These are phyloP conservation scores for Leccinum laetum DNA, from an alignment of 1,284 basidiomycete species.

Conservation along the genomic window DNA sequence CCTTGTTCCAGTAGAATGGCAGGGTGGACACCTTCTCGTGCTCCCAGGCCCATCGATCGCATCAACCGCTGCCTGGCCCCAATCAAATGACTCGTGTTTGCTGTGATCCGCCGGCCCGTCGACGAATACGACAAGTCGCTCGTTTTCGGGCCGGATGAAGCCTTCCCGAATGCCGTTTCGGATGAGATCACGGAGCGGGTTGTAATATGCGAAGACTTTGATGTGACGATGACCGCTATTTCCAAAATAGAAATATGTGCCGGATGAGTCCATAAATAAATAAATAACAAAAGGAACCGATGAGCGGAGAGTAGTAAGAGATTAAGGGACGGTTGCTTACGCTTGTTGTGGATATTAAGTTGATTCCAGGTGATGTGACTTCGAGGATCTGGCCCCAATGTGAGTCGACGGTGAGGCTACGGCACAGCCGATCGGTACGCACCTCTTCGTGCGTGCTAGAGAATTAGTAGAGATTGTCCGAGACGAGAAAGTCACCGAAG, in stretches of 20 bases:
- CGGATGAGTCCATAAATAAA: background rate
- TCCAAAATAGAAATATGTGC: background rate
- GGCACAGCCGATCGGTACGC: background rate
- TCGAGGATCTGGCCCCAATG: constrained; percentile 65
- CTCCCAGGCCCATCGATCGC: constrained; percentile 65
- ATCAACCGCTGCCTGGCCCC: constrained; percentile 72
- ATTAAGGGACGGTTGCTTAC: constrained; percentile 40
- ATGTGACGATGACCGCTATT: constrained; percentile 67
- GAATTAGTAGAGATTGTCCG: no score
- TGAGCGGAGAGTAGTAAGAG: background rate
- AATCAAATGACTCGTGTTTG: constrained; percentile 66
- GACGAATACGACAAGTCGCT: constrained; percentile 65
- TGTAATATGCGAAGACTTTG: constrained; percentile 82
- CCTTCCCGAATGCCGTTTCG: constrained; percentile 67
- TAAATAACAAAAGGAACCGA: background rate
- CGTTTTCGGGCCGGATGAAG: constrained; percentile 70
- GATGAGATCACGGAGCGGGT: constrained; percentile 76
- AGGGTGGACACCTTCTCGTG: constrained; percentile 30
- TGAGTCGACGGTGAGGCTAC: constrained; percentile 1
- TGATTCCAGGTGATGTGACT: constrained; percentile 88
- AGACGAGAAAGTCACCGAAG: no score
- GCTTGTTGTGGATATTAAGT: constrained; percentile 86
- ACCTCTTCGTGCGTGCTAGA: constrained; percentile 65
- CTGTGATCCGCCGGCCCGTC: constrained; percentile 62
- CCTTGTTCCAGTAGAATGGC: constrained; percentile 43